phyloP scores from a whole-genome alignment of 1,139 yeast genomes.

The Pichia kudriavzevii region DNA sequence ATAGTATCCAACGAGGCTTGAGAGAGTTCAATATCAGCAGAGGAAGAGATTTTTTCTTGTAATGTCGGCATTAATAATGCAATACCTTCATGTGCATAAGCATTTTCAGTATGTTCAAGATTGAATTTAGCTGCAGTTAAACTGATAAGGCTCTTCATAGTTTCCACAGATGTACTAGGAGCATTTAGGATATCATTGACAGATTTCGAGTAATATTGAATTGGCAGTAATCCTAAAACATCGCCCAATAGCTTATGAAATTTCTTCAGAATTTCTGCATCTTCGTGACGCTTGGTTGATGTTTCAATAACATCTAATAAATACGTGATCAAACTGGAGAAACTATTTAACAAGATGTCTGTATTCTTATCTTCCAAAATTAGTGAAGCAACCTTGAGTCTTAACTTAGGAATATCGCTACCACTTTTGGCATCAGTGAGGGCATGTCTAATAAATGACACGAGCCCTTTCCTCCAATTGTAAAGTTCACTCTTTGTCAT shows the following conservation, averaged over 20 bases:
- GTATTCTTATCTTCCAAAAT: slow-evolving; percentile 41
- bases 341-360: slow-evolving; percentile 34
- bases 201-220: slow-evolving; percentile 61
- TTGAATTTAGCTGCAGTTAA: slow-evolving; percentile 68
- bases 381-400: slow-evolving; percentile 51
- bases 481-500: slow-evolving; percentile 43
- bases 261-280: slow-evolving; percentile 25
- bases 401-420: slow-evolving; percentile 39
- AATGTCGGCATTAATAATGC: slow-evolving; percentile 41
- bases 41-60: slow-evolving; percentile 35
- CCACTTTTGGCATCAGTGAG: slow-evolving; percentile 40
- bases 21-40: slow-evolving; percentile 41
- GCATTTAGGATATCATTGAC: slow-evolving; percentile 41
- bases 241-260: slow-evolving; percentile 48
- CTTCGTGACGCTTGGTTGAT: slow-evolving; percentile 18
- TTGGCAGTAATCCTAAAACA: slow-evolving; percentile 65
- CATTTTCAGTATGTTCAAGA: slow-evolving; percentile 45
- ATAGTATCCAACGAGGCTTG: slow-evolving; percentile 68
- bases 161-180: slow-evolving; percentile 24
- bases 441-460: slow-evolving; percentile 45
- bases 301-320: slow-evolving; percentile 29
- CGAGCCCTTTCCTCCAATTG: slow-evolving; percentile 42
- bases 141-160: slow-evolving; percentile 47
- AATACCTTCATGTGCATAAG: slow-evolving; percentile 39
- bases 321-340: slow-evolving; percentile 38